Evolutionary conservation across 2,329 filamentous ascomycete species (phyloP).

Genomic region (Fusarium nodosum): DNA sequence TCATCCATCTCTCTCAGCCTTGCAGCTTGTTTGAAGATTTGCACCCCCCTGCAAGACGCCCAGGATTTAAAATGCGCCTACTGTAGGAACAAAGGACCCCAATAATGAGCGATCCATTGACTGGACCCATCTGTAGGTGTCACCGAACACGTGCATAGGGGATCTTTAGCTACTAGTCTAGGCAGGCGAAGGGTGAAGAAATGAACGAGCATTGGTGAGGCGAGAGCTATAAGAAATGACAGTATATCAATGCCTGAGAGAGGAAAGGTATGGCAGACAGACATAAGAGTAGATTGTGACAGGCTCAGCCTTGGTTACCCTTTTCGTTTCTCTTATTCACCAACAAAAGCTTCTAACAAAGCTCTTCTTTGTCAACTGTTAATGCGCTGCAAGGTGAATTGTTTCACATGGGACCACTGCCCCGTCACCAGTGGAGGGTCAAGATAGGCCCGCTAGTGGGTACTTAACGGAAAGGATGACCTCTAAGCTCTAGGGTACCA

Average conservation of each 20-base stretch:
- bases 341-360: not conserved
- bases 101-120: conserved; percentile 14
- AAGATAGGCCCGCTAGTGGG: conserved; percentile 8
- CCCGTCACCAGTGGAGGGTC: conserved; percentile 33
- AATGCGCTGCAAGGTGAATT: conserved; percentile 35
- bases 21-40: conserved; percentile 28
- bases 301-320: not conserved
- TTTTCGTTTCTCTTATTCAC: not conserved
- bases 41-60: conserved; percentile 32
- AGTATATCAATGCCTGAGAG: too few relatives aligned
- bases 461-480: too few relatives aligned
- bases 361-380: conserved; percentile 7
- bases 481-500: too few relatives aligned
- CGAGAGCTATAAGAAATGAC: not conserved
- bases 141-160: conserved; percentile 23
- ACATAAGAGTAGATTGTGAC: not conserved
- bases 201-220: conserved; percentile 6
- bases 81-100: conserved; percentile 29
- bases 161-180: conserved; percentile 13
- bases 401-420: conserved; percentile 24
- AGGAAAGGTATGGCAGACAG: not conserved
- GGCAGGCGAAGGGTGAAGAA: conserved; percentile 12
- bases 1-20: conserved; percentile 33
- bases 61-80: conserved; percentile 23
- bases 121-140: conserved; percentile 24